Conservation (phyloP, 2,329 filamentous ascomycete species). For the Xylariaceae sp. region DNA sequence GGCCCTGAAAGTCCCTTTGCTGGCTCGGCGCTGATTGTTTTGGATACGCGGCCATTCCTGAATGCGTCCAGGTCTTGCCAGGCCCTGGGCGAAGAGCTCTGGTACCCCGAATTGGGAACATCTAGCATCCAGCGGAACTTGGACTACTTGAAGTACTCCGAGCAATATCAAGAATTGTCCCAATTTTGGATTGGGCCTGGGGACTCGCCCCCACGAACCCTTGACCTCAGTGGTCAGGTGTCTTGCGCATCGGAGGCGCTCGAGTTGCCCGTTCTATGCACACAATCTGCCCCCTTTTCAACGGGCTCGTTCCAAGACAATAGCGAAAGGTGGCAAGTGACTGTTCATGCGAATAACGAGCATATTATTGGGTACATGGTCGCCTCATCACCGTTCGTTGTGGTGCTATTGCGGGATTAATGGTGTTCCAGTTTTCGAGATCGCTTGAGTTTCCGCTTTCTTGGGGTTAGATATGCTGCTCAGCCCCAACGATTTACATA, state of each 20-base stretch:
- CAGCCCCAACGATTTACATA: slow-evolving; percentile 44
- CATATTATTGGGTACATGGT: slow-evolving; percentile 34
- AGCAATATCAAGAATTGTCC: slow-evolving; percentile 23
- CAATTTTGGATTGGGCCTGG: slow-evolving; percentile 37
- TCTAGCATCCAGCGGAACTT: slow-evolving; percentile 33
- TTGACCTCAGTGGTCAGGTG: slow-evolving; percentile 31
- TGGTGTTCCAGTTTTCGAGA: slow-evolving; percentile 25
- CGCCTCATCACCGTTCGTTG: not conserved
- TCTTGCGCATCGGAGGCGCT: slow-evolving; percentile 14
- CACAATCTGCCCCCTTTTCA: slow-evolving; percentile 42
- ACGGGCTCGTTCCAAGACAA: slow-evolving; percentile 33
- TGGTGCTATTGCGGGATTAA: not conserved
- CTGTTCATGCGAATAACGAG: slow-evolving; percentile 38
- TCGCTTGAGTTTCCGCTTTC: slow-evolving; percentile 43
- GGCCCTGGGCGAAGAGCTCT: slow-evolving; percentile 40
- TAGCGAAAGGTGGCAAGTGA: slow-evolving; percentile 36
- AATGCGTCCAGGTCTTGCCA: slow-evolving; percentile 34
- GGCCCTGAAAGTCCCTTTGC: slow-evolving; percentile 34
- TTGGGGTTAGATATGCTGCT: slow-evolving; percentile 45
- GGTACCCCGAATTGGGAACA: slow-evolving; percentile 31
- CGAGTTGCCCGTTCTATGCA: slow-evolving; percentile 39
- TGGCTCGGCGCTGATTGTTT: slow-evolving; percentile 36
- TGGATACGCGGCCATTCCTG: slow-evolving; percentile 29
- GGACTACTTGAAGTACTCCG: slow-evolving; percentile 37
- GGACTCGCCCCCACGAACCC: slow-evolving; percentile 22